Base-by-base conservation (phyloP, 768 basidiomycete genomes). In the Auriscalpium orientale region DNA sequence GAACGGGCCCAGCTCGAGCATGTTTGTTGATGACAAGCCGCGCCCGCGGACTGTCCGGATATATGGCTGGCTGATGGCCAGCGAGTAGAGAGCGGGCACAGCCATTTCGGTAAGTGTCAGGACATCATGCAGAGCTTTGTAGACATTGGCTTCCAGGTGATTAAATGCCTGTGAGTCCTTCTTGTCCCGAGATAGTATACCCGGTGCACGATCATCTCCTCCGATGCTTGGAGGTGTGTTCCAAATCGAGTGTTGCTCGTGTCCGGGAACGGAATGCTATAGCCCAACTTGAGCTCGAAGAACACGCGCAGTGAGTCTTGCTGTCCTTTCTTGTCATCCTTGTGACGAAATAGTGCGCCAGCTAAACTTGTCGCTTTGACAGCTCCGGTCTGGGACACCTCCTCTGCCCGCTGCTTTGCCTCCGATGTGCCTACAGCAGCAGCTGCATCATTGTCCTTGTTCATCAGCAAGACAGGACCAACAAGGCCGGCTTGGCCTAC, bases 61-160 rank as follows among this genome's bases (percentile, higher is more conserved):
- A 55, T 70, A 70, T 7, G 63, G 65, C 51, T 59, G 63, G 4
- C 66, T 67, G 11, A 69, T 55, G 8, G 58, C 54, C 0, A 49
- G 46, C 8, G 57, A 62, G 45, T 67, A 67, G 1, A 68, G 50
- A 18, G 40, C 12, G 13, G 66, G 47, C 5, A 60, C 65, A 16
- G 62, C 61, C 4, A 68, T 47, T 43, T 69, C 67, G 2, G 61
- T 57, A 12, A 64, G 47, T 0, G 63, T 69, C 2, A 53, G 55
- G 8, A 49, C 35, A 50, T 65, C 64, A 5, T 57, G 36, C 0
- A 70, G 55, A 37, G 59, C 68, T 8, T 46, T 63, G 35, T 51
- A 56, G 13, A 66, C 44, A 54, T 70, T 70, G 38, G 58, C 36
- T 46, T 71, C 66, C 49, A 71, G 64, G 50, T 71, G 62, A 21